Percentiles rank a stretch among this genome's conserved stretches.
These are phyloP conservation scores for Bidens hawaiensis DNA, from an alignment of 140 eudicot species.

Conservation along the genomic window DNA sequence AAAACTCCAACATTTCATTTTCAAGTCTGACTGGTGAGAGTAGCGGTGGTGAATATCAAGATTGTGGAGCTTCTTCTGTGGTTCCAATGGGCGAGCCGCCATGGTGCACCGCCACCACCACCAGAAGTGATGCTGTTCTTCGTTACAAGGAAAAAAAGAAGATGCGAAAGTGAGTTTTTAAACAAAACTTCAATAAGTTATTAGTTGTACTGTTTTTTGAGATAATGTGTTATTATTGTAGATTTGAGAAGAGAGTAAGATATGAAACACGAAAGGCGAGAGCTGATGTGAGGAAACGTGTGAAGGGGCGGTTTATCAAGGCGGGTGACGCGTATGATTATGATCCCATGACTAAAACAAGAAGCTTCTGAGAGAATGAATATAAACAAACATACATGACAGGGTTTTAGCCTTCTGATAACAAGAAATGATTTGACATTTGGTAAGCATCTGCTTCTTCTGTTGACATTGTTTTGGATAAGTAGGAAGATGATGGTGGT, in stretches of 20 bases:
- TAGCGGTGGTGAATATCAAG: slow-evolving; percentile 84
- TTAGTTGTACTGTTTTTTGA: neutral
- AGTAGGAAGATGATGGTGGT: neutral
- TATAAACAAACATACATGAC: too few species aligned
- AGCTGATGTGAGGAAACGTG: neutral
- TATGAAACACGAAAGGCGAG: neutral
- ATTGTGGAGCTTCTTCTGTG: slow-evolving; percentile 79
- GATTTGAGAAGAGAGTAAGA: neutral
- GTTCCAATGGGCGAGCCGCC: slow-evolving; percentile 77
- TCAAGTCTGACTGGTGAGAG: slow-evolving; percentile 44
- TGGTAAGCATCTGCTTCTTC: too few species aligned
- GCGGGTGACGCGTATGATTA: neutral
- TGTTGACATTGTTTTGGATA: neutral
- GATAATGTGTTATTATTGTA: neutral
- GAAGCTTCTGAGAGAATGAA: neutral
- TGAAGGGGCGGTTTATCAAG: neutral
- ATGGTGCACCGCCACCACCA: neutral
- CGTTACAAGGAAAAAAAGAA: neutral
- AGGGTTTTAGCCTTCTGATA: too few species aligned
- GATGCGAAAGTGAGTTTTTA: neutral
- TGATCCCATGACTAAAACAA: neutral
- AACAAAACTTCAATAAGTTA: neutral
- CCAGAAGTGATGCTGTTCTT: neutral
- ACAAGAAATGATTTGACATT: too few species aligned
- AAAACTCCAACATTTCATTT: neutral